Base-by-base conservation (phyloP, 352 stramenopile genomes). In the Globisporangium nodosum region DNA sequence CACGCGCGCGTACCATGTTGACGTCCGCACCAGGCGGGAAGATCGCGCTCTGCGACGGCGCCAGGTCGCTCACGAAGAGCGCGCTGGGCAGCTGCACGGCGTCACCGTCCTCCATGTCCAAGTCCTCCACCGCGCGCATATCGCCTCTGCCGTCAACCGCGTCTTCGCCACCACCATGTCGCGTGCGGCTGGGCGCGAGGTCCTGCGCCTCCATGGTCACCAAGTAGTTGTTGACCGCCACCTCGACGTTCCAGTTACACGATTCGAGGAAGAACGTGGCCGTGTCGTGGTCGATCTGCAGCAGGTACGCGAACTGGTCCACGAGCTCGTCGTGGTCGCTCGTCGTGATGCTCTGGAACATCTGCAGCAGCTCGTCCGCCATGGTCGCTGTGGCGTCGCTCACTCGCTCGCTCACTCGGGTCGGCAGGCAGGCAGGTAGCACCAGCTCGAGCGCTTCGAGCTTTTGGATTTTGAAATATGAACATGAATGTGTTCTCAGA, bases 181-280 rank as follows among this genome's bases (percentile, higher is more conserved):
- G 56, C 11, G 21, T 30, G 31, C 13, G 51, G 47, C 21, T 18
- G 11, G 37, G 37, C 12, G 37, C 37, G 37, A 11, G 58, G 53
- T 47, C 56, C 15, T 56, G 47, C 21, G 27, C 24, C 12, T 65
- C 79, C 70, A 87, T 84, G 9, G 82, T 89, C 24, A 64, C 68
- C 35, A 94, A 62, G 58, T 92, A 94, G 58, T 86, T 92, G 58
- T 94, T 94, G 8, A 70, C 83, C 12, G 85, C 85, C 46, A 79
- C 86, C 58, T 94, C 82, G 27, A 94, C 83, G 69, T 94, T 94
- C 85, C 85, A 94, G 70, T 92, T 94, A 55, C 75, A 89, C 60
- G 82, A 92, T 57, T 94, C 85, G 55, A 94, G 76, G 63, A 92
- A 94, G 65, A 94, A 94, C 50, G 68, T 78, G 47, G 82, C 84